These are phyloP conservation scores for Euryodendron excelsum DNA, from an alignment of 148 eudicot genomes.

Conservation along the genomic window DNA sequence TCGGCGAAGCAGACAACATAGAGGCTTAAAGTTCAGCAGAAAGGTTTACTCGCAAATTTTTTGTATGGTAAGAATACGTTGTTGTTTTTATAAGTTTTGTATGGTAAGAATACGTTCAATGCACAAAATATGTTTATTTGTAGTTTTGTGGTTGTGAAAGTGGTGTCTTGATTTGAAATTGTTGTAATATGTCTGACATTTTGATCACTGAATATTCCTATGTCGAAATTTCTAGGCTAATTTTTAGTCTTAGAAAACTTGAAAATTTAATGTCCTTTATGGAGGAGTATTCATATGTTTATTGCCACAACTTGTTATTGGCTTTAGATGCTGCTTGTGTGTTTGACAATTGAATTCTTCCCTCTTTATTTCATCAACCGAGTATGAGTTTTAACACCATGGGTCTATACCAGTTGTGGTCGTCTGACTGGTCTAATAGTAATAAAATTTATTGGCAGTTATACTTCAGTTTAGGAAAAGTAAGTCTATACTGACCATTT, in stretches of 20 bases:
- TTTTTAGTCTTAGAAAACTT: neutral
- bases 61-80: slow-evolving; percentile 51
- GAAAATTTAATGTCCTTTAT: neutral
- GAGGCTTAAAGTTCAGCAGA: slow-evolving; percentile 52
- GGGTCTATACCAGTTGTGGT: neutral
- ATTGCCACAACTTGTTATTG: neutral
- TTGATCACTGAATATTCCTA: neutral
- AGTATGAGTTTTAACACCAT: neutral
- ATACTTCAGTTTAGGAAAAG: neutral
- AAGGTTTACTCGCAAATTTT: slow-evolving; percentile 43
- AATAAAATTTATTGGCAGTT: neutral
- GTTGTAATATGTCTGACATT: neutral
- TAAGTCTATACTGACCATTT: too few relatives aligned
- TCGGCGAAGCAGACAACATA: slow-evolving; percentile 57
- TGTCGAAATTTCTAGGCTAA: neutral
- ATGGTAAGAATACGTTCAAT: too few relatives aligned
- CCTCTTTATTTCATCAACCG: neutral
- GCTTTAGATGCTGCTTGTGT: neutral
- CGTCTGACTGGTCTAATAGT: neutral
- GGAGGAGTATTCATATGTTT: too few relatives aligned
- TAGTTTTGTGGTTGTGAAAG: slow-evolving; percentile 3
- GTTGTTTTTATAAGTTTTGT: too few relatives aligned
- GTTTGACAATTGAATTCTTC: neutral
- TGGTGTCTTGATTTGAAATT: neutral
- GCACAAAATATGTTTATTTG: slow-evolving; percentile 21